Base-by-base conservation (phyloP, 2,329 filamentous ascomycete species). In the Claviceps quebecensis region DNA sequence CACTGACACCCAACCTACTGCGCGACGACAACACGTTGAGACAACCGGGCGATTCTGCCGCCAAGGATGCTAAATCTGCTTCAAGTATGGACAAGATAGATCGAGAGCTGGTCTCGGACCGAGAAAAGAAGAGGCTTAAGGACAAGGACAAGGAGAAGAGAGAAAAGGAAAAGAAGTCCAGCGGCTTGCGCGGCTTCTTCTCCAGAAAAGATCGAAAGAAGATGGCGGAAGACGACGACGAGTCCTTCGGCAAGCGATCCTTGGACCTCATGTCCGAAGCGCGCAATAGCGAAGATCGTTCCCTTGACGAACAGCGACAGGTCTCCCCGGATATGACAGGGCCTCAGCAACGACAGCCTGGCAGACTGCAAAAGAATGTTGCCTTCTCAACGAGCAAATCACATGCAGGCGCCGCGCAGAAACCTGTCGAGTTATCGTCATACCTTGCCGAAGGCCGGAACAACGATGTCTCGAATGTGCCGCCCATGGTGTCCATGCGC, bases 1-100 rank as follows among this genome's bases (percentile, higher is more conserved):
- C 90, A 0, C 77, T 98, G 45, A 98, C 93, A 3, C 93, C 93
- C 1, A 95, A 95, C 59, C 70, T 98, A 50, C 72, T 97, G 41
- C 83, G 91, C 43, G 91, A 97, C 58, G 90, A 96, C 58, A 76
- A 73, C 56, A 68, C 73, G 41, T 54, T 77, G 67, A 65, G 73
- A 70, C 65, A 91, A 74, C 69, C 69, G 2, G 63, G 62, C 11
- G 68, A 71, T 22, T 69, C 67, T 2, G 46, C 53, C 16, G 74
- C 65, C 9, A 70, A 69, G 57, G 81, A 73, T 59, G 60, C 64
- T 53, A 80, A 77, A 65, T 70, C 75, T 51, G 74, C 80, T 48
- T 72, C 77, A 48, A 94, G 87, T 63, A 72, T 94, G 45, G 89
- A 95, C 53, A 89, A 86, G 68, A 50, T 70, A 49, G 76, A 79